Evolutionary conservation across 345 rosid species (phyloP).

Genomic region (Euphorbia lathyris): DNA sequence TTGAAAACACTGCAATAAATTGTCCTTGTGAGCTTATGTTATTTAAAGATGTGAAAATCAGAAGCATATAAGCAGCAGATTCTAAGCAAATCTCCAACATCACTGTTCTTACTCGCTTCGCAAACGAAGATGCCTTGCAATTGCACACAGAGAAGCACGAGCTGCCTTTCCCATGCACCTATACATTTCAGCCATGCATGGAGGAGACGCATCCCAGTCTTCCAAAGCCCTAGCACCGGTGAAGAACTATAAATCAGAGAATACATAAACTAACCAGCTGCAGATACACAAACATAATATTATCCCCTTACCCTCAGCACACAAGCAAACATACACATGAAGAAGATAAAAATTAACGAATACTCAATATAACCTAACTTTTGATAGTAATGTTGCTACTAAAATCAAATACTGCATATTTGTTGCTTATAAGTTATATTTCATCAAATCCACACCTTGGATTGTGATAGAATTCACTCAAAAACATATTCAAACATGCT

Average conservation of each 20-base stretch:
- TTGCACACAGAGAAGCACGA: conserved; percentile 76
- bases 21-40: conserved; percentile 18
- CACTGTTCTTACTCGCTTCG: conserved; percentile 84
- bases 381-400: background rate
- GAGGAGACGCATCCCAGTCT: conserved; percentile 90
- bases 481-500: no score
- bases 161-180: conserved; percentile 96
- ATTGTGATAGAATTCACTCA: no score
- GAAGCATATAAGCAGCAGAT: conserved; percentile 6
- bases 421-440: background rate
- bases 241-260: background rate
- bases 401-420: background rate
- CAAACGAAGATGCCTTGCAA: conserved; percentile 90
- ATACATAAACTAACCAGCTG: background rate
- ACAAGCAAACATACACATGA: no score
- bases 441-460: no score
- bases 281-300: background rate
- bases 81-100: conserved; percentile 27
- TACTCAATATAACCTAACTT: background rate
- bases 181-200: conserved; percentile 90
- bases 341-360: background rate
- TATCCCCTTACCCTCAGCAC: background rate
- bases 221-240: conserved; percentile 61
- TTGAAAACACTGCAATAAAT: conserved; percentile 70
- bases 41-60: conserved; percentile 4